Evolutionary conservation across 225 moss, liverwort and hornwort genomes (phyloP), one percentile per base, ranked within the genome.

Genomic region (Pseudisothecium myosuroides): DNA sequence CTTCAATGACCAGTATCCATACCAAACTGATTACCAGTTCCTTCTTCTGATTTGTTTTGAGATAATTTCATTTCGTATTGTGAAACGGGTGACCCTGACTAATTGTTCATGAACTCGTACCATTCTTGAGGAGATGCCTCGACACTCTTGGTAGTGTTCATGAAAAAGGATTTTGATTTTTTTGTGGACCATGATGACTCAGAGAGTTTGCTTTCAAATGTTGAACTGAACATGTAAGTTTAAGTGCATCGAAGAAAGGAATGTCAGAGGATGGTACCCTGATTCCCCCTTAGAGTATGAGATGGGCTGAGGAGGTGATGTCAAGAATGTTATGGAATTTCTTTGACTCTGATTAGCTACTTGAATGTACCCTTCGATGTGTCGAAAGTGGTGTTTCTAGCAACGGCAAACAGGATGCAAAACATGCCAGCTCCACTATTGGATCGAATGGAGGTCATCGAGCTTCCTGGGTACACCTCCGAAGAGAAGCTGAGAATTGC

Each of bases 361-460:
- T 83, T 94, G 85, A 94, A 94, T 85, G 94, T 94, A 12, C 94
- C 94, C n/a, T 94, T 94, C 84, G 94, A 94, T 81, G 94, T 94
- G 59, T 94, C 94, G 82, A 94, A 87, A 80, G 94, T 94, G 88
- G 94, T 94, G 15, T 94, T 94, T 76, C 87, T 94, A 7, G 94
- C 94, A 34, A 94, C 94, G 32, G 94, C 94, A 24, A 94, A 94
- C 72, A 85, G 94, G 76, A 91, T 93, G 90, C 93, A 94, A 63
- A 81, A 47, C 41, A 94, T 94, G 93, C 93, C 94, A 86, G 93
- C 94, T 63, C 94, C 94, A 23, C 86, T 94, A 56, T 83, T 94
- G 89, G 94, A 94, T 89, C 93, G 94, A n/a, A 94, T 94, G 94
- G 94, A 94, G 87, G 93, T 94, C 62, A 94, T 94, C 41, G 94